Base-by-base conservation (phyloP, 306 rosid genomes). In the Lathyrus tuberosus region DNA sequence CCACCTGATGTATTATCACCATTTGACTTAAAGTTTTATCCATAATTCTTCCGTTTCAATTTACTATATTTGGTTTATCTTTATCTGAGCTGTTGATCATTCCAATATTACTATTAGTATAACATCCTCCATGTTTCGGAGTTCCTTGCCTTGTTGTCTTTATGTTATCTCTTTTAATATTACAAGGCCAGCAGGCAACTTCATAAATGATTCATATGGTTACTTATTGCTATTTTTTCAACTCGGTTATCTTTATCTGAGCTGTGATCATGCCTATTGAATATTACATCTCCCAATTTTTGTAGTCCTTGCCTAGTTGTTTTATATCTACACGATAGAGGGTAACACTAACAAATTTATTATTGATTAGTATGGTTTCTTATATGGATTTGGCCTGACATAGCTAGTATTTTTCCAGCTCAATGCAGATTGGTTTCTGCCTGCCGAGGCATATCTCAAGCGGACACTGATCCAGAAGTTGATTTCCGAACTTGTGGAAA, bases 361-460 rank as follows among this genome's bases (percentile, higher is more conserved):
- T 53, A 38, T 58, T 5, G 58, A 52, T 77, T 73, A 53, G 28
- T 61, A 53, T 37, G 5, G 54, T 22, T 74, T 60, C 38, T 41
- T 49, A 24, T 78, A 61, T 64, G 24, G 48, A 54, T 59, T 66
- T 69, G 72, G 62, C 70, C 75, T 69, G 58, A 58, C 33, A 54
- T 52, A 42, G 62, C 60, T 37, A 53, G 11, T 51, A 62, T 42
- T 67, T 75, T 76, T 70, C 76, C 94, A 93, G 98, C 98, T 93
- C 33, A 84, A 78, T 80, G 84, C 73, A 77, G 76, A 88, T 73
- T 93, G 98, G 98, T 93, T 93, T 86, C 86, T 60, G 10, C 97
- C 98, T 44, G 79, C 87, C 1, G 98, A 93, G 84, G 97, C 97
- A 56, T 93, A 88, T 59, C 90, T 88, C 76, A 93, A 93, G 91